Evolutionary conservation across 2,329 filamentous ascomycete species (phyloP), one percentile per base, ranked within the genome.

Genomic region (Aureobasidium sp.): DNA sequence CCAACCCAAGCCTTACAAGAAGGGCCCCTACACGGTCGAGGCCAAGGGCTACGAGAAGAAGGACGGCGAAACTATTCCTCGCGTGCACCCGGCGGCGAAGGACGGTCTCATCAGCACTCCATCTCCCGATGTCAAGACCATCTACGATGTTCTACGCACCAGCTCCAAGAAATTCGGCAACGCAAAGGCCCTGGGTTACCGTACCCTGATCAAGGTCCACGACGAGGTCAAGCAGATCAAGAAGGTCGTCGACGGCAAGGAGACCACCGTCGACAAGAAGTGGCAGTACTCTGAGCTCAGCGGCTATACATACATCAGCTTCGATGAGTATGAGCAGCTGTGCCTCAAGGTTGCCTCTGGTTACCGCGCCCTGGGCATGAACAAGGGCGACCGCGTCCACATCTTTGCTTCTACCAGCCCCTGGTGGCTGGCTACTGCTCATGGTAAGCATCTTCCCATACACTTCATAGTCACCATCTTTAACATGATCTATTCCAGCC

Each of bases 281-380:
- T 96, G 91, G 91, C 86, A 87, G 59, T 95, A 87, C 77, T 95
- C 90, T 68, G 91, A 96, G 81, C 85, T 95, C 67, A 87, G 88
- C 65, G 79, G 81, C 53, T 96, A 89, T 79, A 81, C 82, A 48
- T 96, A 87, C 79, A 80, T 88, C 71, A 90, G 85, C 68, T 95
- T 92, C 77, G 80, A 83, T 70, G 87, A 96, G 76, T 94, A 93
- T 72, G 84, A 90, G 76, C 80, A 85, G 70, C 80, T 86, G 65
- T 82, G 86, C 53, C 78, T 89, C 62, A 81, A 88, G 68, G 77
- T 91, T 20, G 91, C 89, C 61, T 81, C 85, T 25, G 91, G 87
- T 63, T 78, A 95, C 74, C 84, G 87, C 71, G 86, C 87, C 70
- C 78, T 96, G 41, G 91, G 91, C 60, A 75, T 95, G 68, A 78